Evolutionary conservation across 2,329 filamentous ascomycete species (phyloP).

Genomic region (Fusarium nygamai): DNA sequence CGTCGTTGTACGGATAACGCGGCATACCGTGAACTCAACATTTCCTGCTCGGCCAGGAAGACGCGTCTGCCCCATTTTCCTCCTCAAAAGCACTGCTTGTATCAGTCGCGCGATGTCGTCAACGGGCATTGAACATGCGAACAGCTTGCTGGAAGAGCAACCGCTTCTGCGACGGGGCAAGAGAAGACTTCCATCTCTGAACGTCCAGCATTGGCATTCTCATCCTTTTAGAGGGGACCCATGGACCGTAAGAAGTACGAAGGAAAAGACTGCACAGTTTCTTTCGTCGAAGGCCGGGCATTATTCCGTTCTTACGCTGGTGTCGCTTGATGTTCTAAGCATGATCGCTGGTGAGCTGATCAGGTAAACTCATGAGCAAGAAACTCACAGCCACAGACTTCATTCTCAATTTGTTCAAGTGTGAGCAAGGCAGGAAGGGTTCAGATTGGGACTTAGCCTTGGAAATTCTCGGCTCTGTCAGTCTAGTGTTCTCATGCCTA

Average conservation of each 20-base stretch:
- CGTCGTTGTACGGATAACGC: background rate
- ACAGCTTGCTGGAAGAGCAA: background rate
- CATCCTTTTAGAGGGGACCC: background rate
- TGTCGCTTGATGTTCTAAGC: constrained; percentile 16
- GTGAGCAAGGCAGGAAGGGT: background rate
- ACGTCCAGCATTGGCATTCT: constrained; percentile 14
- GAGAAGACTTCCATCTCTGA: background rate
- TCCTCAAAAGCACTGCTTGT: rapidly evolving
- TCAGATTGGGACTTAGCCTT: background rate
- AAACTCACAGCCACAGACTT: background rate
- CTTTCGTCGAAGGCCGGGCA: constrained; percentile 1
- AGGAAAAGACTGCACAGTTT: background rate
- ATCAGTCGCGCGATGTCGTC: background rate
- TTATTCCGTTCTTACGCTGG: background rate
- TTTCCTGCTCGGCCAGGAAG: rapidly evolving
- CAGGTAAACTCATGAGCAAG: rapidly evolving
- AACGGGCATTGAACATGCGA: rapidly evolving
- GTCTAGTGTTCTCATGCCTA: background rate
- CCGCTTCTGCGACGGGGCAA: background rate
- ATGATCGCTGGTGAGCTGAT: constrained; percentile 1
- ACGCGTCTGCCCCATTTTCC: rapidly evolving
- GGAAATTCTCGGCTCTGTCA: background rate
- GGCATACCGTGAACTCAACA: background rate
- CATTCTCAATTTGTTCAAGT: constrained; percentile 8
- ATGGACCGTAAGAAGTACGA: background rate